Base-by-base conservation (phyloP, 352 stramenopile genomes). In the Phytopythium montanum region DNA sequence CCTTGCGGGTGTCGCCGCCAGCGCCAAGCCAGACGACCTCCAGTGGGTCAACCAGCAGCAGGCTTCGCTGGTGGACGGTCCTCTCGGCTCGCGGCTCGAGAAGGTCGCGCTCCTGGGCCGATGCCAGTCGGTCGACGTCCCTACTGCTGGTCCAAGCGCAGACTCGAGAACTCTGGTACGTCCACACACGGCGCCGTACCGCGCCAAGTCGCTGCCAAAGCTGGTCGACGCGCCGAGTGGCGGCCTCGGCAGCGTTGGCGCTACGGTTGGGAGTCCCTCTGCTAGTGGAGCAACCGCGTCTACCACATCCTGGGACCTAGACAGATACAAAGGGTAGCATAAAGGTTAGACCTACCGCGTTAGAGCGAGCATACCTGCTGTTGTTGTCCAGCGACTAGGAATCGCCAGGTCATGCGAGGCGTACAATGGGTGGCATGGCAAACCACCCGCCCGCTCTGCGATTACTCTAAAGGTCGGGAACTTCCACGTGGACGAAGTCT, bases 131-230 rank as follows among this genome's bases (percentile, higher is more conserved):
- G 62, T 76, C 0, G 64, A 72, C 16, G 58, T 71, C 2, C 57
- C 70, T n/a, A 58, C 54, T 31, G 56, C 56, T 10, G 16, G 26
- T 21, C 38, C 39, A 34, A 45, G 29, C 18, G 36, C 58, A 33
- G 29, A 51, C 19, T 29, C 53, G 39, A 23, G n/a, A 38, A 56
- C 54, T 21, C 64, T 61, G 14, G 39, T 58, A 44, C 72, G 70
- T 3, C 79, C 79, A 9, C 76, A 86, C 31, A 83, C 76, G 2
- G 76, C 76, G 6, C 76, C 79, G n/a, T 34, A 76, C 23, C 67
- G 76, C 10, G 68, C 73, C 54, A 85, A 81, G 44, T 85, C 75
- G 25, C 56, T 89, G 21, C 79, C 76, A 31, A 56, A 66, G 18
- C 59, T 87, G 4, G 68, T 41, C 3, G 50, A 31, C n/a, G 21